Evolutionary conservation across 768 basidiomycete species (phyloP), one percentile per base, ranked within the genome.

Genomic region (Agaricus sinodeliciosus): DNA sequence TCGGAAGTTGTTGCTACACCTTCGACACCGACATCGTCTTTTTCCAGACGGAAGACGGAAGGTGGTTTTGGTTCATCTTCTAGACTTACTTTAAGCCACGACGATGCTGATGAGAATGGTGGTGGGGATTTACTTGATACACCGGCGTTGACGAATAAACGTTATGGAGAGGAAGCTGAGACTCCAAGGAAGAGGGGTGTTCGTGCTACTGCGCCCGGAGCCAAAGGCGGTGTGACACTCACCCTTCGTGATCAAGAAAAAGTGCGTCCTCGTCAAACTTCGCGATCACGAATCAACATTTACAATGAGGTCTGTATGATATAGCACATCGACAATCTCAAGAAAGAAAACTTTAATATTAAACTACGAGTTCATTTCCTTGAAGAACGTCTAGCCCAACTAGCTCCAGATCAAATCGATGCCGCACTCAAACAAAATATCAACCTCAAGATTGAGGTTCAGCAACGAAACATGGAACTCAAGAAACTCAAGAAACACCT

Each of bases 181-280:
- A 49, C 48, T n/a, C 31, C 45, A 48, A 47, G 49, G 49, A 47
- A 46, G 41, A 15, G 55, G 26, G 49, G 54, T 51, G 39, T 43
- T 49, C 73, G 78, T 13, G 67, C 72, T 18, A 80, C 66, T 26
- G 68, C 69, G 9, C 67, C 69, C 12, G 67, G 64, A 11, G 69
- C 67, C 8, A 77, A 77, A 60, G 74, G 71, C 8, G 62, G 25
- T 11, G 65, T 66, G 0, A 71, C 81, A 13, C 78, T 96, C 59
- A 95, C 94, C 0, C 75, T 99, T 12, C 80, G 94, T 7, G 95
- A 98, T 65, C 95, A 99, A 67, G 94, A 98, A 70, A 95, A 97
- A 79, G 95, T 91, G 59, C 48, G 75, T 12, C 31, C 18, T 31
- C 16, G 15, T 50, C 36, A 16, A 18, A 4, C 2, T 22, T 35